Evolutionary conservation across 2,329 filamentous ascomycete genomes (phyloP), one percentile per base, ranked within the genome.

Genomic region (Fusarium paranaense): DNA sequence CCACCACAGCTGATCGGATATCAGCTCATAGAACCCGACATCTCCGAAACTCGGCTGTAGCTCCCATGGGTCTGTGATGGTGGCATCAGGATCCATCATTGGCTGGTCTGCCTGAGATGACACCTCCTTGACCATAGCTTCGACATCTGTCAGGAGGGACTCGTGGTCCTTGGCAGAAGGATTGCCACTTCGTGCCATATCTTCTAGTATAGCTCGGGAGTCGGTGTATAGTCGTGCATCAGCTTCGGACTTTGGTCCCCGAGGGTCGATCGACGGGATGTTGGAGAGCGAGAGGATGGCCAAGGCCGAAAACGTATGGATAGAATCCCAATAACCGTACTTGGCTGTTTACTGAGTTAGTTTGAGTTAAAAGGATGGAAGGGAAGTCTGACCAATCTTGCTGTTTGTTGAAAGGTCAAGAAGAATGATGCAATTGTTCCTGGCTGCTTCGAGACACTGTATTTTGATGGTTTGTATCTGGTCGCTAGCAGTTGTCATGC

Each of bases 271-370:
- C 30, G 47, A 45, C 1, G 58, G 33, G n/a, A 69, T 62, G 32
- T 62, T 52, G 20, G 63, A 69, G 27, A 69, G 56, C 1, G 67
- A 66, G 10, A 69, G 22, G 22, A 66, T 66, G 11, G 63, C 63
- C 3, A 69, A 14, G 33, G 56, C 54, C 3, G 67, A 66, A 16
- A 69, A 69, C 27, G 62, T 57, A n/a, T 69, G 67, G 16, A 69
- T 47, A 6, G 67, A 66, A 20, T 69, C 67, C 57, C 57, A 66
- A 42, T 66, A 69, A 30, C 67, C 58, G 22, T 62, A 66, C n/a
- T 62, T 69, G 0, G 63, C 67, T 69, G 35, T 22, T 1, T 6
- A 11, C 27, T 1, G 3, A 6, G 58, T 69, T 54, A 66, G 63
- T 11, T 6, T 54, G 8, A 37, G 18, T 16, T 9, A 2, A 45